Evolutionary conservation across 768 basidiomycete species (phyloP).

Genomic region (Rhizopogon sp.): DNA sequence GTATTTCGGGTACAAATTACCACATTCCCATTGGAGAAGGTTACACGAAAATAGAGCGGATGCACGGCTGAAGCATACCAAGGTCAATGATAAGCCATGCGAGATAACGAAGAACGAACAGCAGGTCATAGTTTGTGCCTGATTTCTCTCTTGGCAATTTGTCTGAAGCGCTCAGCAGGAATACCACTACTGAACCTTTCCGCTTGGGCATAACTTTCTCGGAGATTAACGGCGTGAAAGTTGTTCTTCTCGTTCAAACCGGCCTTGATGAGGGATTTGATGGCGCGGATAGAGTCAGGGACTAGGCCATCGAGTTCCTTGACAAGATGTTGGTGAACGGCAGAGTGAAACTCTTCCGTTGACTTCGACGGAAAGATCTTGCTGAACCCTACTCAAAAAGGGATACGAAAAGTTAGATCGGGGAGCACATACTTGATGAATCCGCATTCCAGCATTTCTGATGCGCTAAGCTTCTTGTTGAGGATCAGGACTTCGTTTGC

Average conservation of each 20-base stretch:
- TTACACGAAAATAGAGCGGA: background rate
- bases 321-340: slow-evolving; percentile 44
- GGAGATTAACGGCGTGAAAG: slow-evolving; percentile 58
- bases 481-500: slow-evolving; percentile 71
- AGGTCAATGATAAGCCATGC: background rate
- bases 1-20: background rate
- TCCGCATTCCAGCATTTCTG: slow-evolving; percentile 53
- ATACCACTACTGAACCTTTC: slow-evolving; percentile 58
- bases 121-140: slow-evolving; percentile 51
- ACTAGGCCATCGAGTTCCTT: slow-evolving; percentile 57
- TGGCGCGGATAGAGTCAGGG: slow-evolving; percentile 43
- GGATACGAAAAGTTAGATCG: background rate
- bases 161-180: slow-evolving; percentile 47
- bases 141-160: slow-evolving; percentile 58
- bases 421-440: slow-evolving; percentile 54
- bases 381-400: slow-evolving; percentile 26
- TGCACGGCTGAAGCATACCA: background rate
- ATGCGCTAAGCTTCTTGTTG: slow-evolving; percentile 59
- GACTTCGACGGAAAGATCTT: slow-evolving; percentile 55
- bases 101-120: background rate
- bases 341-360: slow-evolving; percentile 46
- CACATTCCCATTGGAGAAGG: background rate
- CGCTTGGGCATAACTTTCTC: slow-evolving; percentile 71
- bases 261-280: slow-evolving; percentile 49
- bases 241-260: slow-evolving; percentile 59